Base-by-base conservation (phyloP, 768 basidiomycete species). In the Tylopilus plumbeoviolaceoides region DNA sequence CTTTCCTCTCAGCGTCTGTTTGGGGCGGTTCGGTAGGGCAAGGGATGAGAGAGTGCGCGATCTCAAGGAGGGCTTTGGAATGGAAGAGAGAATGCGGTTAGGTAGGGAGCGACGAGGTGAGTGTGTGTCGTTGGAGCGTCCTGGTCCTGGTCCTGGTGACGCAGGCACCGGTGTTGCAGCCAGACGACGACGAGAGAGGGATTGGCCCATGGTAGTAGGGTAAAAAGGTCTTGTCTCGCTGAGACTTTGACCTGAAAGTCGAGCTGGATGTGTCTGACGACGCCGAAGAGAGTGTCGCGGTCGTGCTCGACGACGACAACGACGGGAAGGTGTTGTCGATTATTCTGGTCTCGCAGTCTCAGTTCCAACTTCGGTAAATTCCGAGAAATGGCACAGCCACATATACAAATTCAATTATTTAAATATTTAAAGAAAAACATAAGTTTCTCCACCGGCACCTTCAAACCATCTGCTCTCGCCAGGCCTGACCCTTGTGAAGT, bases 401-500 rank as follows among this genome's bases (percentile, higher is more conserved):
- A 41, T 15, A 15, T 6, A 43, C 10, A 53, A 30, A 58, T 44
- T 50, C 35, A 51, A 43, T 41, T 23, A 23, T 23, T 23, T 56
- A 56, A 49, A 47, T 54, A 15, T 33, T 21, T 42, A 36, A 21
- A 35, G n/a, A 39, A 52, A 47, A 50, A 40, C n/a, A 51, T 27
- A 48, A 1, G 10, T 30, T 2, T 14, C 21, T 18, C 53, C 51
- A 61, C 10, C 8, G 27, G 27, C 27, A 28, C 27, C 8, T 4
- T 28, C n/a, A n/a, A 28, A 28, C 27, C 2, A 9, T 30, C 75
- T 75, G 63, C 56, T 74, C 71, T 9, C 88, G 74, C 88, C 87
- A 89, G 8, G 63, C 57, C 12, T 66, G 71, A 0, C 87, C 89
- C 67, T 82, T 82, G 71, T 68, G 68, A 54, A 77, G 72, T 2